These are phyloP conservation scores for Nitzschia putrida DNA, from an alignment of 108 stramenopile species.

Conservation along the genomic window DNA sequence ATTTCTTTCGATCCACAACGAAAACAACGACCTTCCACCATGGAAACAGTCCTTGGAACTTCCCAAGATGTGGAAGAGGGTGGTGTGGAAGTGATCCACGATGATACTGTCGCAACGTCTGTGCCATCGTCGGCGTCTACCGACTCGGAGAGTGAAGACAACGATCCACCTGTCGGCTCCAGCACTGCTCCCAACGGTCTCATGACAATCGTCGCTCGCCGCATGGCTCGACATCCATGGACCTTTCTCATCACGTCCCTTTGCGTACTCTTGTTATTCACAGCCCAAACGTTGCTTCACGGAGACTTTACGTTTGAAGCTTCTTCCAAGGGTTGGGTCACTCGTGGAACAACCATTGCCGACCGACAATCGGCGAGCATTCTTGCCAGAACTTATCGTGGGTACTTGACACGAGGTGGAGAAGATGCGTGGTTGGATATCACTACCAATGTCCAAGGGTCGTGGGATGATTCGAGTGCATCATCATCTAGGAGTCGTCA, in stretches of 20 bases:
- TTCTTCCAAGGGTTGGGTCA: constrained; percentile 36
- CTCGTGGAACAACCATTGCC: constrained; percentile 42
- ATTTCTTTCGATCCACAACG: no score
- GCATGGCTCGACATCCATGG: constrained; percentile 19
- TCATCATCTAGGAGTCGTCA: neutral
- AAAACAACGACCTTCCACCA: no score
- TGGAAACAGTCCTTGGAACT: no score
- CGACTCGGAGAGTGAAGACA: no score
- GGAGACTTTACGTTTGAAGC: constrained; percentile 39
- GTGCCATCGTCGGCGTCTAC: no score
- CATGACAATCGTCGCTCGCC: no score
- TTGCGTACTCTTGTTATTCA: neutral
- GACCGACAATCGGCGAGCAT: constrained; percentile 38
- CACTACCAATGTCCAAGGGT: constrained; percentile 31
- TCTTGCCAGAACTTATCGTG: constrained; percentile 5
- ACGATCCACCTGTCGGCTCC: no score
- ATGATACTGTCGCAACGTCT: no score
- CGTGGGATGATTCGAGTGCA: constrained; percentile 7
- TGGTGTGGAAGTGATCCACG: no score
- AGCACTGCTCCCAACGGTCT: no score
- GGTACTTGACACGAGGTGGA: constrained; percentile 17
- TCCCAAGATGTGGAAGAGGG: no score
- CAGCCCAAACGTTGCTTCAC: constrained; percentile 10
- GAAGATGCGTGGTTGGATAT: constrained; percentile 39
- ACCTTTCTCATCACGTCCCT: constrained; percentile 9